Percentiles rank a stretch among this genome's conserved stretches.
Evolutionary conservation across 208 protist genomes (phyloP).

Genomic region (Leishmania turanica): DNA sequence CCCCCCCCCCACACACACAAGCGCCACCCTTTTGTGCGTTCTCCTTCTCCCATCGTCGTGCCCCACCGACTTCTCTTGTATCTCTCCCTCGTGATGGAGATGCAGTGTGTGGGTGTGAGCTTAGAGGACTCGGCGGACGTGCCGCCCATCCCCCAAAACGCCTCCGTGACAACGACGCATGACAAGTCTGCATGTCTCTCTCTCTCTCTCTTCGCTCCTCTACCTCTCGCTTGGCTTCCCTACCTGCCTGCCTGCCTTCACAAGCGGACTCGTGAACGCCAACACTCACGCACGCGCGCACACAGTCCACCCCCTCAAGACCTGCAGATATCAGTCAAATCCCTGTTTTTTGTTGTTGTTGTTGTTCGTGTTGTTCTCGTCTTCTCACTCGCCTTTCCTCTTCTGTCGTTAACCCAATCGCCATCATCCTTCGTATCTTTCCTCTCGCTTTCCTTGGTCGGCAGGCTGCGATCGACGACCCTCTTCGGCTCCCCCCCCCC

Average conservation of each 20-base stretch:
- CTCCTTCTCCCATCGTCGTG: background rate
- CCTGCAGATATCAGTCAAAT: background rate
- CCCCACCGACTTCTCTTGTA: background rate
- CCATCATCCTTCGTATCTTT: background rate
- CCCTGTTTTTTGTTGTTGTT: too few relatives aligned
- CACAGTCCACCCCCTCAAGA: background rate
- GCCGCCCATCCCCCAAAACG: background rate
- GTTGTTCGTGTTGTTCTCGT: background rate
- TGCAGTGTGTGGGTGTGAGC: background rate
- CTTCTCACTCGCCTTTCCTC: background rate
- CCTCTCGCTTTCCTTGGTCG: background rate
- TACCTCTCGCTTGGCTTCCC: constrained; percentile 16
- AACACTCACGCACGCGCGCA: background rate
- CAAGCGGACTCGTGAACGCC: background rate
- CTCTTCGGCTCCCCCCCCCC: background rate
- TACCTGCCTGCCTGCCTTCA: constrained; percentile 7
- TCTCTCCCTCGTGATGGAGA: background rate
- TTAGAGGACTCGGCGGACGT: background rate
- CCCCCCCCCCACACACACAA: background rate
- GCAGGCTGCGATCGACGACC: background rate
- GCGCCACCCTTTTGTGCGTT: background rate
- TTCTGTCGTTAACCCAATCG: background rate
- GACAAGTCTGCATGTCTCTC: background rate
- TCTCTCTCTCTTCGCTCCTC: background rate
- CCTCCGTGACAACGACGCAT: background rate